Conservation (phyloP, 495 filamentous ascomycete species). For the Penicillium mononematosum region DNA sequence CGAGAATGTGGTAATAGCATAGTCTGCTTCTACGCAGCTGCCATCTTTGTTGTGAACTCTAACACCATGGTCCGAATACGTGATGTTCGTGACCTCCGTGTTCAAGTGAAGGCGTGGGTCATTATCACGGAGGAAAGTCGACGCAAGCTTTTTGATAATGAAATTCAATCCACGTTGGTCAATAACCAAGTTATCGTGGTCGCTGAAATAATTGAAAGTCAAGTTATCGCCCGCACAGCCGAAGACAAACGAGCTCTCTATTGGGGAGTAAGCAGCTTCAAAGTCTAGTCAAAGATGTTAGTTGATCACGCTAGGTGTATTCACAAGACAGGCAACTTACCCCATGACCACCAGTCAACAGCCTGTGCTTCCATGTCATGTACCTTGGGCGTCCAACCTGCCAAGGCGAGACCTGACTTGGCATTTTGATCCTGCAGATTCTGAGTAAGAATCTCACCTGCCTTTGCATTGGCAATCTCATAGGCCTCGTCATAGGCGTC, state of each 20-base stretch:
- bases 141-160: conserved; percentile 60
- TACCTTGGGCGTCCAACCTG: conserved; percentile 61
- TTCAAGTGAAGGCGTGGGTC: conserved; percentile 63
- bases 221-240: conserved; percentile 47
- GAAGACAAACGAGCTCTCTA: conserved; percentile 48
- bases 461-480: conserved; percentile 49
- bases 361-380: conserved; percentile 59
- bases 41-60: conserved; percentile 57
- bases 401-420: conserved; percentile 58
- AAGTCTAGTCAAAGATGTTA: conserved; percentile 47
- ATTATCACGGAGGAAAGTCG: conserved; percentile 54
- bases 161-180: conserved; percentile 67
- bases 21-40: conserved; percentile 61
- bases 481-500: conserved; percentile 54
- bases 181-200: conserved; percentile 66
- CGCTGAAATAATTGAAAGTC: conserved; percentile 49
- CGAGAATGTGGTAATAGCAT: conserved; percentile 59
- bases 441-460: conserved; percentile 55
- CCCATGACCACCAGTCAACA: conserved; percentile 64
- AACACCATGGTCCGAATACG: conserved; percentile 54
- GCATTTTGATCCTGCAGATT: conserved; percentile 65
- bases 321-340: conserved; percentile 18
- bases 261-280: conserved; percentile 53
- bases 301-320: conserved; percentile 1
- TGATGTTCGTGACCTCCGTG: conserved; percentile 58